Conservation (phyloP, 2,329 filamentous ascomycete species). For the Ceratocystis harringtonii region DNA sequence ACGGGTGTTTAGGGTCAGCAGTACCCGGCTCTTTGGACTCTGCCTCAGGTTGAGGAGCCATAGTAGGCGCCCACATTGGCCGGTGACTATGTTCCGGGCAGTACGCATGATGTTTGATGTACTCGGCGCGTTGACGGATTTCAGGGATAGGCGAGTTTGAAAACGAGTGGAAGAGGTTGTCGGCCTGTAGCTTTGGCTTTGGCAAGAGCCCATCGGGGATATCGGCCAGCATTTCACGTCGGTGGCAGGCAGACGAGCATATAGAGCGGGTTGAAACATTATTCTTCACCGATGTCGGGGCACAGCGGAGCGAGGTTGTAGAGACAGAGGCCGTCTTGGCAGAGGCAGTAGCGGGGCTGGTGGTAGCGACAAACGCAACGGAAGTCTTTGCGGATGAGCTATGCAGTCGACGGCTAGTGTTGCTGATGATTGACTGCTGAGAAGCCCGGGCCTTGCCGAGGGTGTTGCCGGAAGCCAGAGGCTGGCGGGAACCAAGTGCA, state of each 20-base stretch:
- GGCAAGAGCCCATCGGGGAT: slow-evolving; percentile 20
- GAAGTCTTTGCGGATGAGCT: slow-evolving; percentile 4
- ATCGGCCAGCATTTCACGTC: slow-evolving; percentile 16
- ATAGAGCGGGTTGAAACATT: slow-evolving; percentile 6
- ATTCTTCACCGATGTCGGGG: background rate
- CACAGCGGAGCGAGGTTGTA: background rate
- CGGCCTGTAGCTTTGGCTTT: slow-evolving; percentile 38
- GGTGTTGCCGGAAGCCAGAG: background rate
- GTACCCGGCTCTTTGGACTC: slow-evolving; percentile 36
- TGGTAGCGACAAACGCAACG: background rate
- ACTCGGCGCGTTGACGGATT: slow-evolving; percentile 74
- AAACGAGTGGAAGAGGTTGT: slow-evolving; percentile 89
- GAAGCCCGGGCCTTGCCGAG: background rate
- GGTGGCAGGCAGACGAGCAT: slow-evolving; percentile 6
- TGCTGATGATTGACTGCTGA: background rate
- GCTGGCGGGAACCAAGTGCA: background rate
- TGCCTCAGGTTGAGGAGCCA: slow-evolving; percentile 48
- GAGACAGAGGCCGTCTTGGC: background rate
- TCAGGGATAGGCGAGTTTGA: slow-evolving; percentile 75
- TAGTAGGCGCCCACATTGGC: slow-evolving; percentile 52
- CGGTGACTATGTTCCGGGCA: slow-evolving; percentile 85
- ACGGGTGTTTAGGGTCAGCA: slow-evolving; percentile 60
- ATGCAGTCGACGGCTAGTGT: slow-evolving; percentile 5
- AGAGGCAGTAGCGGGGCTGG: background rate
- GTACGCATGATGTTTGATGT: slow-evolving; percentile 83